These are phyloP conservation scores for Miscanthus sacchariflorus DNA, from an alignment of 202 grass and related monocot genomes.

Conservation along the genomic window DNA sequence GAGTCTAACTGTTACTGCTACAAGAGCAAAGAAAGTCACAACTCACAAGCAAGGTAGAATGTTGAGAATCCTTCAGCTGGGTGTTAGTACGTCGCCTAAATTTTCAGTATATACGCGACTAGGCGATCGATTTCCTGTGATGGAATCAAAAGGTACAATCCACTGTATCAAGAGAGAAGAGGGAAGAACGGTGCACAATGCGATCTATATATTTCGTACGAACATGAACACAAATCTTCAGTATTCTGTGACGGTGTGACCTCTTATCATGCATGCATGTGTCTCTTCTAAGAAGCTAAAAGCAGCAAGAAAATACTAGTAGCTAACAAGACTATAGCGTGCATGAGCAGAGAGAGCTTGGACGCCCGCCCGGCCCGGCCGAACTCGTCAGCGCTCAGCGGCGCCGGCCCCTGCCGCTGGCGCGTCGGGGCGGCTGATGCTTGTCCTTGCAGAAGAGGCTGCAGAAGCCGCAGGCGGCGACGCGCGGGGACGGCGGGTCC, in stretches of 20 bases:
- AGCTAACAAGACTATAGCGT: not conserved
- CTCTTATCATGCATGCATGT: not conserved
- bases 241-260: too few species aligned
- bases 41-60: not conserved
- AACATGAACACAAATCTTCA: not conserved
- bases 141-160: not conserved
- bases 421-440: not conserved
- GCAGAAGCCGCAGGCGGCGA: conserved; percentile 82
- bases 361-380: not conserved
- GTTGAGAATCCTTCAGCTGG: conserved; percentile 2
- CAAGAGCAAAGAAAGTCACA: not conserved
- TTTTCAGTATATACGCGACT: not conserved
- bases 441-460: conserved; percentile 65
- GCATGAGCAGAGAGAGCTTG: not conserved
- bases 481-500: conserved; percentile 83
- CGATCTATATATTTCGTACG: not conserved
- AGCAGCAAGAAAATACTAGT: not conserved
- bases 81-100: not conserved
- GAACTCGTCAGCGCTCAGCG: conserved; percentile 15
- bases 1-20: not conserved
- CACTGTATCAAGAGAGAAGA: not conserved
- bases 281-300: not conserved
- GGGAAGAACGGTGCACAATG: conserved; percentile 3
- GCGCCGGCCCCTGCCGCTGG: conserved; percentile 28
- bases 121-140: not conserved